Evolutionary conservation across 2,329 filamentous ascomycete species (phyloP).

Genomic region (Fusarium bactridioides): DNA sequence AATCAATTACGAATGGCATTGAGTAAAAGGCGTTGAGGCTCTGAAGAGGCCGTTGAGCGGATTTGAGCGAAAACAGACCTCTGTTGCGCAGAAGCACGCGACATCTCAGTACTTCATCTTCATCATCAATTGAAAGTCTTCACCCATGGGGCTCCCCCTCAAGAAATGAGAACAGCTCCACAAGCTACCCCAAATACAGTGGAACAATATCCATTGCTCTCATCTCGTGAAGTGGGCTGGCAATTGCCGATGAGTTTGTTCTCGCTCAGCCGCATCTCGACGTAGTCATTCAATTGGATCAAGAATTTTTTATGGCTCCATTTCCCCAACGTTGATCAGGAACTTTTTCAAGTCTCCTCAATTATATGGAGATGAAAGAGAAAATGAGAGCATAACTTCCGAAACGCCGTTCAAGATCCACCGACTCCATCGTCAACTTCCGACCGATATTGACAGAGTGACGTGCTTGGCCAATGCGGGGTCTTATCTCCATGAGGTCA

Average conservation of each 20-base stretch:
- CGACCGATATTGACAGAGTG: slow-evolving; percentile 11
- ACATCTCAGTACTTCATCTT: neutral
- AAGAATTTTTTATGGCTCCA: neutral
- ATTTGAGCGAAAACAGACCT: neutral
- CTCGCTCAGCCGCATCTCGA: neutral
- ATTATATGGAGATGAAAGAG: neutral
- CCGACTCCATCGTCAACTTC: slow-evolving; percentile 4
- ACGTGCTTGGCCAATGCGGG: slow-evolving; percentile 18
- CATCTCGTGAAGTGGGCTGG: neutral
- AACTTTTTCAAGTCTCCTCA: neutral
- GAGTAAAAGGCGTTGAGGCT: neutral
- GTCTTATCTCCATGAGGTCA: neutral
- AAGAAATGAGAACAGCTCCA: neutral
- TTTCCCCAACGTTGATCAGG: neutral
- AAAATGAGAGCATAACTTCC: slow-evolving; percentile 8
- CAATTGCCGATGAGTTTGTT: neutral
- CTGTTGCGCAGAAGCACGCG: neutral
- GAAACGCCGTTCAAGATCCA: slow-evolving; percentile 2
- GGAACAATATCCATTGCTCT: neutral
- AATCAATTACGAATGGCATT: neutral
- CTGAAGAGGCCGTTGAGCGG: neutral
- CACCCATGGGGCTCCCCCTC: neutral
- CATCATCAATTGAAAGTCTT: neutral
- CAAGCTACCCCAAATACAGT: neutral
- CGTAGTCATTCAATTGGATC: neutral